Percentiles rank a stretch among this genome's conserved stretches.
phyloP scores from a whole-genome alignment of 192 early-diverging fungal genomes.

The Thamnidium elegans region DNA sequence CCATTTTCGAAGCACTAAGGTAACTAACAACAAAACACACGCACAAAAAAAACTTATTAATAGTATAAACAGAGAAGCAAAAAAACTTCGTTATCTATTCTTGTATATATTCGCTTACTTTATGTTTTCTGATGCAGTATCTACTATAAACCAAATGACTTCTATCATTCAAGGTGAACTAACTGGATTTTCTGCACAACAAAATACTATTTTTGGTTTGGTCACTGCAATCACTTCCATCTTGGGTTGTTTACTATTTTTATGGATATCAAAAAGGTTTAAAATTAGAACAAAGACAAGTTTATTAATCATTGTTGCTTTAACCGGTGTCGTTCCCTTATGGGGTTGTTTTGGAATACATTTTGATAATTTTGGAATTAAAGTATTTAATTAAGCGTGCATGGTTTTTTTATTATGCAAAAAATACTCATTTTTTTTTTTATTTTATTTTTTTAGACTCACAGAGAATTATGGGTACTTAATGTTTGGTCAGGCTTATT shows the following conservation, averaged over 20 bases:
- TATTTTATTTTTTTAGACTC: constrained; percentile 20
- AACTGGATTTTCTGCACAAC: constrained; percentile 22
- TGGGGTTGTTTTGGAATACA: constrained; percentile 43
- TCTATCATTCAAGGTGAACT: constrained; percentile 31
- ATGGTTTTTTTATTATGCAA: neutral
- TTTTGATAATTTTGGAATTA: constrained; percentile 51
- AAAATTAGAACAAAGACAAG: constrained; percentile 38
- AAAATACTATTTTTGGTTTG: constrained; percentile 31
- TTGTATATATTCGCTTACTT: constrained; percentile 41
- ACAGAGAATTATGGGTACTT: constrained; percentile 57
- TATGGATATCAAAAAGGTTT: constrained; percentile 35
- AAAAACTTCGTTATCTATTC: constrained; percentile 38
- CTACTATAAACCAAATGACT: constrained; percentile 28
- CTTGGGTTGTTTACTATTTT: constrained; percentile 38
- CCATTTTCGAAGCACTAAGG: neutral
- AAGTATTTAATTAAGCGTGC: neutral
- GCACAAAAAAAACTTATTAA: too few relatives aligned
- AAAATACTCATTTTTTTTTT: neutral
- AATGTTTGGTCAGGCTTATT: constrained; percentile 61
- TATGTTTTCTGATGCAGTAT: constrained; percentile 39
- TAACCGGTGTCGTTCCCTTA: constrained; percentile 33
- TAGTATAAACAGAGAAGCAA: constrained; percentile 19
- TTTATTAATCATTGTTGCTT: constrained; percentile 33
- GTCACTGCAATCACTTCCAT: constrained; percentile 36
- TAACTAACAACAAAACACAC: neutral